phyloP scores from a whole-genome alignment of 2,329 filamentous ascomycete genomes.

The Hypoxylon sp. region DNA sequence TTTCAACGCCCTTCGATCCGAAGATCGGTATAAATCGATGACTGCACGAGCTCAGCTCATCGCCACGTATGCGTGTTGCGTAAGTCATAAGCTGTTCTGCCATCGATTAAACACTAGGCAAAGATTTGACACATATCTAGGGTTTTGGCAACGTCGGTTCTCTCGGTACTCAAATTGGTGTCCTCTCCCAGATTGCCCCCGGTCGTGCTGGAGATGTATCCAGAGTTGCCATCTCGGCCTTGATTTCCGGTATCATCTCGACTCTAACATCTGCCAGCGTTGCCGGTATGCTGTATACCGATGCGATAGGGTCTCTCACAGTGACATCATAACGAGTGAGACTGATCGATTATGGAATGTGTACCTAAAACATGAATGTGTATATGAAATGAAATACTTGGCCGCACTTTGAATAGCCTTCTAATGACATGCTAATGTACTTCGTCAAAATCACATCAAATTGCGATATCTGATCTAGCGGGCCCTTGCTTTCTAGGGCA shows the following conservation, averaged over 20 bases:
- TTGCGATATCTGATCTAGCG: slow-evolving; percentile 10
- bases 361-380: slow-evolving; percentile 10
- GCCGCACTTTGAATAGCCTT: background rate
- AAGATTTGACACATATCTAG: slow-evolving; percentile 49
- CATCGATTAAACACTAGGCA: background rate
- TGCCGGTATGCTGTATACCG: slow-evolving; percentile 75
- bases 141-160: slow-evolving; percentile 89
- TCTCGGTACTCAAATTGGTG: slow-evolving; percentile 90
- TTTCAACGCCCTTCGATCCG: slow-evolving; percentile 70
- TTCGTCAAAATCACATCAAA: slow-evolving; percentile 5
- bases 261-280: slow-evolving; percentile 85
- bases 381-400: slow-evolving; percentile 24
- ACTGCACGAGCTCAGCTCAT: slow-evolving; percentile 82
- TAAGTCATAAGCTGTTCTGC: slow-evolving; percentile 51
- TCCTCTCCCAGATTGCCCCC: slow-evolving; percentile 85
- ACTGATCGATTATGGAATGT: background rate
- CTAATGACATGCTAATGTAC: background rate
- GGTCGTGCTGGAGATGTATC: slow-evolving; percentile 81
- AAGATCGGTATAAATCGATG: slow-evolving; percentile 69
- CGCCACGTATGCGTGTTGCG: slow-evolving; percentile 86
- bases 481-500: background rate
- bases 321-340: slow-evolving; percentile 2
- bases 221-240: slow-evolving; percentile 80
- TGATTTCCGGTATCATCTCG: slow-evolving; percentile 82
- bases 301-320: slow-evolving; percentile 29